A percentile compares a stretch with the other conserved stretches of the same genome.
phyloP scores from a whole-genome alignment of 1,139 yeast species.

The Geotrichum carabidarum region DNA sequence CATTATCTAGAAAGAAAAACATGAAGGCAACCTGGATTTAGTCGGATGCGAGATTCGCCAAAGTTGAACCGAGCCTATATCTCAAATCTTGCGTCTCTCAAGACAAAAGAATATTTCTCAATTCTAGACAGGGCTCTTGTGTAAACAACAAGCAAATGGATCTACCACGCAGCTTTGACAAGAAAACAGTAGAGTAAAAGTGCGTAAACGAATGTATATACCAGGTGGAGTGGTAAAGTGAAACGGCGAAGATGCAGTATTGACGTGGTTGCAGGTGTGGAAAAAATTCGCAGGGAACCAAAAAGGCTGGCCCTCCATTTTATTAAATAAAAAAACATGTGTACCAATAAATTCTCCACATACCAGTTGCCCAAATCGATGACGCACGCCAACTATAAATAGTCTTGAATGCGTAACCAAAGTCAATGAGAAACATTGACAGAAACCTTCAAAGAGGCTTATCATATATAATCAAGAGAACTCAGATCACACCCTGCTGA shows the following conservation, averaged over 20 bases:
- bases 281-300: neutral
- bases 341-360: neutral
- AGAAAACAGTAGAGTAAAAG: neutral
- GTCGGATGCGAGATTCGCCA: too few species aligned
- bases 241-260: neutral
- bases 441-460: too few species aligned
- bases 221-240: slow-evolving; percentile 1
- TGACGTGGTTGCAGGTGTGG: neutral
- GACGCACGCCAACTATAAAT: neutral
- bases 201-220: slow-evolving; percentile 7
- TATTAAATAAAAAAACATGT: neutral
- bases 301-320: neutral
- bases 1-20: slow-evolving; percentile 18
- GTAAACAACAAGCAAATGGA: too few species aligned
- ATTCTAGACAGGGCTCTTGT: neutral
- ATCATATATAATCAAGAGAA: too few species aligned
- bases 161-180: neutral
- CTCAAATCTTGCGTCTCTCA: neutral
- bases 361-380: neutral
- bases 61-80: too few species aligned
- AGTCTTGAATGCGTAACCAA: neutral
- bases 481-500: too few species aligned
- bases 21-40: neutral
- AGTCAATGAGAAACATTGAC: too few species aligned
- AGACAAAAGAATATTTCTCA: neutral